Percentiles rank a stretch among this genome's conserved stretches.
These are phyloP conservation scores for Boletus patriciae DNA, from an alignment of 768 basidiomycete species.

Conservation along the genomic window DNA sequence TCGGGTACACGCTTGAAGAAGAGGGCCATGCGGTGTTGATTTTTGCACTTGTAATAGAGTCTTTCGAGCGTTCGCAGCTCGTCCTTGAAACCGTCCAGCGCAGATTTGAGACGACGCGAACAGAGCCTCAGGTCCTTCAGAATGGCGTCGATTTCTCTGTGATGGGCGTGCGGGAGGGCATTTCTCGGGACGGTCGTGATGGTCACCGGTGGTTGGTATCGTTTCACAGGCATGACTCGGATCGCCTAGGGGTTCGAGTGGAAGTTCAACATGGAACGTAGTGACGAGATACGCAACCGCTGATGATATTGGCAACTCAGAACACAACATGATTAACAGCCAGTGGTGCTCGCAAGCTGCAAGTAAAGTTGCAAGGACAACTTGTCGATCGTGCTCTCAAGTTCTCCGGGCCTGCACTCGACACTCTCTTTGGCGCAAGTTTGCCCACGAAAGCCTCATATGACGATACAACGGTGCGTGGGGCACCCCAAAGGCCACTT, in stretches of 20 bases:
- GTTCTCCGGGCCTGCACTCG: too few relatives aligned
- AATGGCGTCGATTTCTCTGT: conserved; percentile 50
- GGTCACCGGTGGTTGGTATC: conserved; percentile 2
- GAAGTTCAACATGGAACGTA: too few relatives aligned
- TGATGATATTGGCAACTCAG: too few relatives aligned
- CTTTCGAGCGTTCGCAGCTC: conserved; percentile 57
- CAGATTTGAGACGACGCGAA: conserved; percentile 52
- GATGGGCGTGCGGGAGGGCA: conserved; percentile 21
- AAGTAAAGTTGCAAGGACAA: too few relatives aligned
- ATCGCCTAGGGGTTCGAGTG: not conserved
- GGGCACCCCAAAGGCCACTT: too few relatives aligned
- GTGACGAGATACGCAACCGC: too few relatives aligned
- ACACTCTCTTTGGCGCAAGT: too few relatives aligned
- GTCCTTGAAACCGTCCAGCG: conserved; percentile 30
- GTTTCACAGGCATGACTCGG: conserved; percentile 7
- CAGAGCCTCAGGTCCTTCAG: conserved; percentile 60
- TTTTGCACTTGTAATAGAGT: conserved; percentile 77
- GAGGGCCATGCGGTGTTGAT: conserved; percentile 52
- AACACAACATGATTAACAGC: too few relatives aligned
- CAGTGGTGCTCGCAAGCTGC: too few relatives aligned
- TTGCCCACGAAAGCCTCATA: too few relatives aligned
- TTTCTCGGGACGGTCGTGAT: conserved; percentile 20
- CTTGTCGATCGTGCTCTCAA: too few relatives aligned
- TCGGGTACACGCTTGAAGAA: conserved; percentile 69
- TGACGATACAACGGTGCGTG: too few relatives aligned